Base-by-base conservation (phyloP, 2,329 filamentous ascomycete genomes). In the Hypocrella siamensis region DNA sequence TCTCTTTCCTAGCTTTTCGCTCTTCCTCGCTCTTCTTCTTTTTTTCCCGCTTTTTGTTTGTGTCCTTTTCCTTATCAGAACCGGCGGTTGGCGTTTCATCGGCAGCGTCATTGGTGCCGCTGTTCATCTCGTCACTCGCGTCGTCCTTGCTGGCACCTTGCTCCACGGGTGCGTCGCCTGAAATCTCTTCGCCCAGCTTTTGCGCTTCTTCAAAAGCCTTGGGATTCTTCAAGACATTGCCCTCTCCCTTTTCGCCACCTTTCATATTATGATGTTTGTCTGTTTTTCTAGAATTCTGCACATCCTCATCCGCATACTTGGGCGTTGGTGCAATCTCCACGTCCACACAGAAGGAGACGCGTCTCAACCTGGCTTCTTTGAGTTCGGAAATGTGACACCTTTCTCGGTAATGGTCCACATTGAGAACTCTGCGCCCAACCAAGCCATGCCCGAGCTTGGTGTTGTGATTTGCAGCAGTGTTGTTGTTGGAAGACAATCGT, bases 11-110 rank as follows among this genome's bases (percentile, higher is more conserved):
- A 37, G 90, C 83, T 49, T 92, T 93, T 26, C 86, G 69, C 53
- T 94, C 88, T 37, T 88, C 85, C 49, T 94, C 88, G 26, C 82
- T 93, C 41, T 79, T 76, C 60, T 93, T 93, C 58, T 94, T 94
- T 64, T 93, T 94, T 48, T 94, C 86, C 54, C 84, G 90, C 57
- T 92, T 94, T 44, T 76, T 77, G 6, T 57, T 61, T 19, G 56
- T 58, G 26, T 54, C 69, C 48, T 57, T 59, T 17, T 59, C 53
- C 28, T 47, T 47, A 30, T 46, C 44, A 33, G 46, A n/a, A n/a
- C 38, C 38, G 12, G 27, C 29, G 8, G 26, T n/a, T 3, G 34
- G 26, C 3, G 39, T 27, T 17, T 38, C 31, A 14, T 35, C 33
- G 19, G 52, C 40, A 26, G 35, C 34, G 35, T 53, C 36, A 36